Base-by-base conservation (phyloP, 176 grass and related monocot genomes). In the Aegilops bicornis region DNA sequence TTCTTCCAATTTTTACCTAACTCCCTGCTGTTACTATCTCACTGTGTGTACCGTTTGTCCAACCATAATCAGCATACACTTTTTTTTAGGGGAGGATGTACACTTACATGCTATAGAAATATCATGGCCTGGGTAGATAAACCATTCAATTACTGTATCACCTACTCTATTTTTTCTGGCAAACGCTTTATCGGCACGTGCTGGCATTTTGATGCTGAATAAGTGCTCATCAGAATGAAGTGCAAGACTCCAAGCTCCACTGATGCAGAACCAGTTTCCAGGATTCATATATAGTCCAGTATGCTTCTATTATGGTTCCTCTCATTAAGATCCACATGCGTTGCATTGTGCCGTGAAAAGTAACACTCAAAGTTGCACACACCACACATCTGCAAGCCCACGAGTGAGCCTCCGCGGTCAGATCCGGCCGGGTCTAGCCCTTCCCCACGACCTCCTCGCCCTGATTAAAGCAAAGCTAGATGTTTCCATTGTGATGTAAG, bases 121-220 rank as follows among this genome's bases (percentile, higher is more conserved):
- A 4, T 2, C 36, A 86, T 3, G 20, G 42, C 79, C 58, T 59
- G 71, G 39, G 73, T 65, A 37, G 45, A 90, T 59, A 73, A 73
- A 83, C n/a, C 29, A 37, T 83, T 73, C 84, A 65, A 47, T 74
- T 65, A 35, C 83, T 65, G 73, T 90, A 52, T 6, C 47, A 50
- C 4, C 47, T 16, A 50, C 15, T 50, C 47, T 50, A 50, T 50
- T 50, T 45, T 45, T 24, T 87, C 79, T 79, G 80, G 45, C 80
- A 59, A 76, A 25, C 35, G 67, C 65, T 33, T 8, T 73, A 67
- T 73, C 65, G 25, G 25, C 72, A 27, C 66, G 61, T 59, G 56
- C 10, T 79, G 80, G 4, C 84, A 87, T 32, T 32, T 79, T 20
- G 32, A 16, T 73, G 8, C 56, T 65, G 23, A 64, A 42, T 30